Evolutionary conservation across 495 filamentous ascomycete genomes (phyloP).

Genomic region (Xylaria venustula): DNA sequence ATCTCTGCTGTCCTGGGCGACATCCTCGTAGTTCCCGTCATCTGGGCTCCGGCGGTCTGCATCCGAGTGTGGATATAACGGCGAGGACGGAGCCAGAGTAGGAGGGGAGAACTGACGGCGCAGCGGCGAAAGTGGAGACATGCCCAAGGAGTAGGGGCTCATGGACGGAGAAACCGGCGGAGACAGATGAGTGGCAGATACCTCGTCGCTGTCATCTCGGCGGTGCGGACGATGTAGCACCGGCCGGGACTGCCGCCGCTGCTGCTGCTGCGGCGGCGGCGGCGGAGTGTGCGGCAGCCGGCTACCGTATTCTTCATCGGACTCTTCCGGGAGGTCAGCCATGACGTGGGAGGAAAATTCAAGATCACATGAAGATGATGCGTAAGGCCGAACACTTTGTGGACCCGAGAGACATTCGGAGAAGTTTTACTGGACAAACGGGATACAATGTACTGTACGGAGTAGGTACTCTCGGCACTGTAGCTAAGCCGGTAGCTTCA

Average conservation of each 20-base stretch:
- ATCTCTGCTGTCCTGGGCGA: conserved; percentile 45
- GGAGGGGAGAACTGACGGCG: conserved; percentile 28
- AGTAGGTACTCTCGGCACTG: no score
- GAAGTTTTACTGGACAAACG: neutral
- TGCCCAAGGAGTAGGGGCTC: conserved; percentile 33
- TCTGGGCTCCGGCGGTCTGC: conserved; percentile 5
- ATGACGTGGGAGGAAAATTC: neutral
- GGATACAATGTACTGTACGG: no score
- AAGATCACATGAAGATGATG: conserved; percentile 7
- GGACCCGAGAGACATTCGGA: neutral
- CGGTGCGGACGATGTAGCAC: neutral
- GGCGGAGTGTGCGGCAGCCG: conserved; percentile 1
- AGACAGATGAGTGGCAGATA: conserved; percentile 20
- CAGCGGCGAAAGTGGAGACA: conserved; percentile 35
- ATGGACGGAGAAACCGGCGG: conserved; percentile 27
- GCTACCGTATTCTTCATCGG: conserved; percentile 8
- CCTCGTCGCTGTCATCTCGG: conserved; percentile 9
- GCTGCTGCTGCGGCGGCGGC: no score
- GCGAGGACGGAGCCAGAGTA: conserved; percentile 19
- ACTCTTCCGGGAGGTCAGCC: conserved; percentile 2
- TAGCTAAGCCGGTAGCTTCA: no score
- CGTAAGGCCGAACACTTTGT: neutral
- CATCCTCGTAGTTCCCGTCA: conserved; percentile 15
- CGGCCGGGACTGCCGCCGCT: neutral
- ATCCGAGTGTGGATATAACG: conserved; percentile 17